phyloP scores from a whole-genome alignment of 805 yeast genomes.

The Candida tammaniensis region DNA sequence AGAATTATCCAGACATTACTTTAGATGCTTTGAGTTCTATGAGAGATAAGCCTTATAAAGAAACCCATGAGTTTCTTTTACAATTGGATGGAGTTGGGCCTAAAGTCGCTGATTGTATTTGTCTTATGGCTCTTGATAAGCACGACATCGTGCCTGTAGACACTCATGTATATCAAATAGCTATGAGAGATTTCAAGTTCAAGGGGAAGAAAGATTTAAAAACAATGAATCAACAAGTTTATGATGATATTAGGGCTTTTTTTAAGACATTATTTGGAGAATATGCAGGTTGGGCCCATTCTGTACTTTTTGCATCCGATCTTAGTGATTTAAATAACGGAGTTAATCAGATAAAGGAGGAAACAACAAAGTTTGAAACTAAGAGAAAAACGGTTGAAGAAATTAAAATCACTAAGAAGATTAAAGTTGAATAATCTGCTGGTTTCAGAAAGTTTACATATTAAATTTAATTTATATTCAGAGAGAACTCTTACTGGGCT shows the following conservation, averaged over 20 bases:
- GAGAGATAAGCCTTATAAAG: constrained; percentile 45
- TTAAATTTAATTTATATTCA: too few relatives aligned
- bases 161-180: constrained; percentile 91
- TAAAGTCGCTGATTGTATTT: constrained; percentile 95
- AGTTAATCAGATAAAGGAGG: constrained; percentile 21
- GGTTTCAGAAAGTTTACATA: too few relatives aligned
- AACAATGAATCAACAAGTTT: constrained; percentile 49
- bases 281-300: constrained; percentile 98
- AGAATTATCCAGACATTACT: constrained; percentile 31
- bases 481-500: too few relatives aligned
- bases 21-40: constrained; percentile 39
- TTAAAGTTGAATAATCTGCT: constrained; percentile 1
- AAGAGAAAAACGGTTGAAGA: background rate
- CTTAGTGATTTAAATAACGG: constrained; percentile 71
- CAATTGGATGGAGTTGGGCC: constrained; percentile 90
- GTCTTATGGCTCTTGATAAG: constrained; percentile 85
- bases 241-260: constrained; percentile 54
- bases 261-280: constrained; percentile 77
- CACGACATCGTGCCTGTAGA: constrained; percentile 92
- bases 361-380: background rate
- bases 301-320: constrained; percentile 87
- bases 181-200: constrained; percentile 73
- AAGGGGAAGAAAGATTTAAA: constrained; percentile 40
- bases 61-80: constrained; percentile 57
- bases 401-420: background rate